Evolutionary conservation across 352 stramenopile genomes (phyloP).

Genomic region (Globisporangium spiculum): DNA sequence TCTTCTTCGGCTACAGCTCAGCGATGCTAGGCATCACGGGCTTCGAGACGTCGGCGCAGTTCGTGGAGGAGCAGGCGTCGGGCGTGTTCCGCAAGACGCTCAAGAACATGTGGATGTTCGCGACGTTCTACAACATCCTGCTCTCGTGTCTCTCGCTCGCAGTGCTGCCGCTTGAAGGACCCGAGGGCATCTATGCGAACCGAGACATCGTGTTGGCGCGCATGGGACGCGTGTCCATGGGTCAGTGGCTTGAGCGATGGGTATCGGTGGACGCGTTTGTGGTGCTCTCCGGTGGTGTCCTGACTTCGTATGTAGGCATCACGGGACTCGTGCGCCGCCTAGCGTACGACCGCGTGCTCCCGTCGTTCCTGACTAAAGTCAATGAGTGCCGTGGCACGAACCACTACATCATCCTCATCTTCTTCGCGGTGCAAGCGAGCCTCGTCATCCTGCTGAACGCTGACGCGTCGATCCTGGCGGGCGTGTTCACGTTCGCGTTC

Average conservation of each 20-base stretch:
- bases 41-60: constrained; percentile 90
- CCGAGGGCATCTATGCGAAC: constrained; percentile 57
- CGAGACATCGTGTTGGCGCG: constrained; percentile 74
- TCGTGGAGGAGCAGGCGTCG: constrained; percentile 87
- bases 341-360: constrained; percentile 70
- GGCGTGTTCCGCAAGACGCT: constrained; percentile 82
- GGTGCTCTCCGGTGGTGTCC: constrained; percentile 80
- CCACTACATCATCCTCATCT: constrained; percentile 82
- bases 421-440: constrained; percentile 67
- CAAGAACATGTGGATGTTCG: constrained; percentile 85
- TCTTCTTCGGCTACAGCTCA: constrained; percentile 79
- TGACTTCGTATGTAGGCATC: constrained; percentile 90
- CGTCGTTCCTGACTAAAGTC: constrained; percentile 47
- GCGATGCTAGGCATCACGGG: constrained; percentile 91
- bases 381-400: constrained; percentile 83
- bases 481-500: constrained; percentile 85
- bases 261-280: constrained; percentile 88
- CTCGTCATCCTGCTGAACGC: constrained; percentile 78
- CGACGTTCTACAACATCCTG: constrained; percentile 86
- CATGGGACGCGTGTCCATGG: constrained; percentile 56
- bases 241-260: constrained; percentile 63
- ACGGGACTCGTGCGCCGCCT: constrained; percentile 80
- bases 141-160: constrained; percentile 80
- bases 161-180: constrained; percentile 66
- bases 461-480: constrained; percentile 79